Conservation (phyloP, 495 filamentous ascomycete genomes). For the Annulohypoxylon maeteangense region DNA sequence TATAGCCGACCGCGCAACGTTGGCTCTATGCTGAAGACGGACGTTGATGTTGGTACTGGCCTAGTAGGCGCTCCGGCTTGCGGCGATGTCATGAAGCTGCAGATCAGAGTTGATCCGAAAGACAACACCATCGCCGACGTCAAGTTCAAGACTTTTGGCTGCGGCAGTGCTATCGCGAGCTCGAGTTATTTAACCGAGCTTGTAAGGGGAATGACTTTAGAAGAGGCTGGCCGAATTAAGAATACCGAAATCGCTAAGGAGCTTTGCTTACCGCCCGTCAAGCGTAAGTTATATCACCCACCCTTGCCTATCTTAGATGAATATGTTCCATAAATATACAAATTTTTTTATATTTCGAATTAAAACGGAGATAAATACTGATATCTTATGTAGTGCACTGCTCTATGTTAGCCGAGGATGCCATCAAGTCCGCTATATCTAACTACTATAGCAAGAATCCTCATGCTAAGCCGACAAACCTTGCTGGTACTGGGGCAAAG, state of each 20-base stretch:
- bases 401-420: conserved; percentile 99
- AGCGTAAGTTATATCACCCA: conserved; percentile 66
- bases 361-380: conserved; percentile 31
- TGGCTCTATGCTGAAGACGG: conserved; percentile 87
- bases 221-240: conserved; percentile 87
- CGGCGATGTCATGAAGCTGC: conserved; percentile 98
- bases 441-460: conserved; percentile 98
- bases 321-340: too few species aligned
- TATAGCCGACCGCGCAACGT: conserved; percentile 95
- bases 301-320: neutral
- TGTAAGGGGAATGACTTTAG: conserved; percentile 94
- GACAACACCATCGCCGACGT: conserved; percentile 92
- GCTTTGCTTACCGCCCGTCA: conserved; percentile 93
- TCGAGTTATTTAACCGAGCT: conserved; percentile 92
- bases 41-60: conserved; percentile 91
- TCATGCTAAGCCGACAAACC: conserved; percentile 73
- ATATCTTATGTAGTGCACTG: conserved; percentile 76
- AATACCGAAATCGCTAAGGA: conserved; percentile 99
- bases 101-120: conserved; percentile 93
- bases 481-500: conserved; percentile 74
- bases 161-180: conserved; percentile 92
- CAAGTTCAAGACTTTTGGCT: conserved; percentile 99
- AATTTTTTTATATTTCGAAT: neutral
- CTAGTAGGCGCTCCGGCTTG: conserved; percentile 94
- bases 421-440: conserved; percentile 98